Evolutionary conservation across 2,329 filamentous ascomycete species (phyloP).

Genomic region (Gnomoniopsis sp.): DNA sequence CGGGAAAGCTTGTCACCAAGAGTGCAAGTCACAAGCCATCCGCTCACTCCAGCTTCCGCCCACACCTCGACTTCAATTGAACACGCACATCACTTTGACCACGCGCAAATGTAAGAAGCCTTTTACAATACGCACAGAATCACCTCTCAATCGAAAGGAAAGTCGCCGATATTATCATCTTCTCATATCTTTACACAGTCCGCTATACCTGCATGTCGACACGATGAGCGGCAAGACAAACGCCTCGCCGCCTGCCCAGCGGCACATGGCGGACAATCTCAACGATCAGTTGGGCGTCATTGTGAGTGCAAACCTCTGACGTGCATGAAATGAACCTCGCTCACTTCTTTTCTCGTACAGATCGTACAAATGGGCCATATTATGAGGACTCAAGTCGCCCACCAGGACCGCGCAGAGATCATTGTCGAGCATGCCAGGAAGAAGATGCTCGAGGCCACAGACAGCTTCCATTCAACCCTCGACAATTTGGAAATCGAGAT

Average conservation of each 20-base stretch:
- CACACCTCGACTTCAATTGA: too few relatives aligned
- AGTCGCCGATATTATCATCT: too few relatives aligned
- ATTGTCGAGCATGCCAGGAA: slow-evolving; percentile 11
- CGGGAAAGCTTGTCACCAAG: too few relatives aligned
- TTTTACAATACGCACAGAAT: too few relatives aligned
- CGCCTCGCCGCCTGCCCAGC: slow-evolving; percentile 2
- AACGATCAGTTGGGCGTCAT: slow-evolving; percentile 14
- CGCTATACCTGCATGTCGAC: background rate
- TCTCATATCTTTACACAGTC: too few relatives aligned
- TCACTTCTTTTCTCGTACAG: slow-evolving; percentile 7
- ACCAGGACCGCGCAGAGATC: slow-evolving; percentile 11
- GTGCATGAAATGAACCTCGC: background rate
- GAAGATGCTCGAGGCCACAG: slow-evolving; percentile 16
- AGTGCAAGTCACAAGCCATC: too few relatives aligned
- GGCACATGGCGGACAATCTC: slow-evolving; percentile 16
- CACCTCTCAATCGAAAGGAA: too few relatives aligned
- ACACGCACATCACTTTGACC: too few relatives aligned
- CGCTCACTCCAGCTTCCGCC: too few relatives aligned
- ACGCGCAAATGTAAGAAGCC: too few relatives aligned
- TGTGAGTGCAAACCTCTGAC: background rate
- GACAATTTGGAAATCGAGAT: slow-evolving; percentile 19
- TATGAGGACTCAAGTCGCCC: slow-evolving; percentile 3
- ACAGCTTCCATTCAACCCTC: slow-evolving; percentile 17
- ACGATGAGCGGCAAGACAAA: slow-evolving; percentile 1
- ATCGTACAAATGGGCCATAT: slow-evolving; percentile 18